A percentile compares a stretch with the other conserved stretches of the same genome.
Conservation (phyloP, 2,329 filamentous ascomycete genomes). For the Diaporthe sp. region DNA sequence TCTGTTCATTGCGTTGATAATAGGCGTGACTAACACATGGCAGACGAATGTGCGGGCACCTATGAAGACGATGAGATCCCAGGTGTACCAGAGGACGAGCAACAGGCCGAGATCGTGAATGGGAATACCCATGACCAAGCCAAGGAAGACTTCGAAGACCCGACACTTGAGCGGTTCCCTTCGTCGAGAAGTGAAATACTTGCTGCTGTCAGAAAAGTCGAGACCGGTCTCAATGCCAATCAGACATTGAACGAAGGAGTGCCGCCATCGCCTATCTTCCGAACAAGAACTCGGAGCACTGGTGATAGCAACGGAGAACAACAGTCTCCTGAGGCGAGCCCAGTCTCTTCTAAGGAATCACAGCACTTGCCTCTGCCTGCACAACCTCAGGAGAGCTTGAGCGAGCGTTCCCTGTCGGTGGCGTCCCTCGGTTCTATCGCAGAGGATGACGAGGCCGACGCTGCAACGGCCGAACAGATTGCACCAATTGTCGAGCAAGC, state of each 20-base stretch:
- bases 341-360: constrained; percentile 43
- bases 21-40: constrained; percentile 39
- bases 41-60: constrained; percentile 59
- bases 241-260: constrained; percentile 51
- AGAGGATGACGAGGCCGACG: constrained; percentile 48
- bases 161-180: constrained; percentile 62
- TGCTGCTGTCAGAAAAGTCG: constrained; percentile 59
- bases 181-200: constrained; percentile 59
- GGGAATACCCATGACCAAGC: constrained; percentile 41
- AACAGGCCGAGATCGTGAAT: constrained; percentile 32
- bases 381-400: constrained; percentile 38
- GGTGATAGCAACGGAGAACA: constrained; percentile 54
- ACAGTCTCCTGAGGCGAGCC: constrained; percentile 52
- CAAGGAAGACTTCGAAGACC: constrained; percentile 58
- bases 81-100: constrained; percentile 46
- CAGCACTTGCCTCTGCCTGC: constrained; percentile 24
- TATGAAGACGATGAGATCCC: constrained; percentile 50
- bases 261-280: constrained; percentile 52
- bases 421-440: constrained; percentile 60
- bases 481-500: constrained; percentile 44
- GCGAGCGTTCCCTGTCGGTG: constrained; percentile 49
- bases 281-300: constrained; percentile 49
- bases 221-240: constrained; percentile 58
- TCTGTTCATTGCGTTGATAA: neutral
- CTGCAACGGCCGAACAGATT: constrained; percentile 40